These are phyloP conservation scores for Penicillium sp. DNA, from an alignment of 2,329 filamentous ascomycete species.

Conservation along the genomic window DNA sequence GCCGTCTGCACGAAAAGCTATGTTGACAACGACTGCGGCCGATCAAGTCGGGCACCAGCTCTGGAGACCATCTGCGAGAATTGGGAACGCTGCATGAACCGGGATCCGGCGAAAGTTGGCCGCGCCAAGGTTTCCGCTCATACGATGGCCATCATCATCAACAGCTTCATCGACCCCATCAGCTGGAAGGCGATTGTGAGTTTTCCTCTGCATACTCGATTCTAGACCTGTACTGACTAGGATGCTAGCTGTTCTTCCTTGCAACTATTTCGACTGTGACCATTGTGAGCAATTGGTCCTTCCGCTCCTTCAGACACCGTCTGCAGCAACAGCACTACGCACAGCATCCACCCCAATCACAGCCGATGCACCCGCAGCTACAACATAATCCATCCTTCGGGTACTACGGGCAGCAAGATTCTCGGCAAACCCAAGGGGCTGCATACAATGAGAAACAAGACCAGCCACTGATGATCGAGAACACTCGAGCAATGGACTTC, in stretches of 20 bases:
- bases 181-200: constrained; percentile 75
- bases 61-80: constrained; percentile 70
- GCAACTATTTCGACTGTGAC: constrained; percentile 50
- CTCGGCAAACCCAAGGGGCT: constrained; percentile 13
- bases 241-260: constrained; percentile 39
- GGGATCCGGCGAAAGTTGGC: constrained; percentile 74
- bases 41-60: constrained; percentile 66
- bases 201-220: constrained; percentile 3
- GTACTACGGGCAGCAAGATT: constrained; percentile 24
- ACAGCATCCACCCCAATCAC: constrained; percentile 24
- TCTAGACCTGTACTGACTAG: constrained; percentile 16
- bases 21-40: constrained; percentile 70
- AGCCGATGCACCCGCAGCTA: constrained; percentile 26
- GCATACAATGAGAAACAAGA: constrained; percentile 29
- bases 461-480: constrained; percentile 32
- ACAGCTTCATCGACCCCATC: constrained; percentile 88
- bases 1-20: constrained; percentile 71
- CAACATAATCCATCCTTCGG: constrained; percentile 30
- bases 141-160: constrained; percentile 89
- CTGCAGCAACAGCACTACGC: constrained; percentile 32
- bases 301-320: constrained; percentile 51
- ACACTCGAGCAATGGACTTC: constrained; percentile 31
- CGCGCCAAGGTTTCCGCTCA: constrained; percentile 78
- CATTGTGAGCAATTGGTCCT: constrained; percentile 59
- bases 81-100: constrained; percentile 86